Base-by-base conservation (phyloP, 2,329 filamentous ascomycete genomes). In the Didymosphaeria variabile region DNA sequence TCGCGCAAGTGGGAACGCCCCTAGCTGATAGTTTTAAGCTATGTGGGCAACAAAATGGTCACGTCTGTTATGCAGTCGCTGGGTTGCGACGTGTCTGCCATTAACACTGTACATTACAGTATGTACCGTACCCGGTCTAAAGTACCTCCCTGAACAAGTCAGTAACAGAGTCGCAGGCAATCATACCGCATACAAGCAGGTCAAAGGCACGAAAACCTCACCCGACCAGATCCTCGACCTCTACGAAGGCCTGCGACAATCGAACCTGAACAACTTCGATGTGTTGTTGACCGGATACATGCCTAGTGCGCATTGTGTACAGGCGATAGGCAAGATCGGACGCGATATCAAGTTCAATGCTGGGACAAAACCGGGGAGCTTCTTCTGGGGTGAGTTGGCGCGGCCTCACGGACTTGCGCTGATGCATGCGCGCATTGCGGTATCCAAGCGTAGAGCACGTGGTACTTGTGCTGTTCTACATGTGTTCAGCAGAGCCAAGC, bases 61-160 rank as follows among this genome's bases (percentile, higher is more conserved):
- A 93, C 93, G 1, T 96, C 97, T 75, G 92, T 94, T 67, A 90
- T 99, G 85, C 94, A 99, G 79, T 91, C 91, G 0, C 82, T 99
- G 54, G 95, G 95, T 51, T 97, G 93, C 75, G 94, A 99, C 72
- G 94, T 97, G 7, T 91, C 93, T 9, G 92, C 93, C 2, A 86
- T 99, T 72, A 97, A 99, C 77, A 99, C 95, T 0, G 95, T 99
- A 7, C 91, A 99, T 72, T 99, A 97, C 82, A 98, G 94, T 97
- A 83, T 79, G 90, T 56, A 60, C 5, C 49, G 58, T 53, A 64
- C 19, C 34, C 6, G 3, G 40, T 46, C 4, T 17, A 5, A n/a
- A 21, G n/a, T 44, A 40, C 32, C 26, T 23, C 58, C 54, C 12
- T 19, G 57, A 29, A 10, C 2, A 36, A 44, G 36, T 44, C 9